Evolutionary conservation across 495 filamentous ascomycete species (phyloP).

Genomic region (Penicillium desertorum): DNA sequence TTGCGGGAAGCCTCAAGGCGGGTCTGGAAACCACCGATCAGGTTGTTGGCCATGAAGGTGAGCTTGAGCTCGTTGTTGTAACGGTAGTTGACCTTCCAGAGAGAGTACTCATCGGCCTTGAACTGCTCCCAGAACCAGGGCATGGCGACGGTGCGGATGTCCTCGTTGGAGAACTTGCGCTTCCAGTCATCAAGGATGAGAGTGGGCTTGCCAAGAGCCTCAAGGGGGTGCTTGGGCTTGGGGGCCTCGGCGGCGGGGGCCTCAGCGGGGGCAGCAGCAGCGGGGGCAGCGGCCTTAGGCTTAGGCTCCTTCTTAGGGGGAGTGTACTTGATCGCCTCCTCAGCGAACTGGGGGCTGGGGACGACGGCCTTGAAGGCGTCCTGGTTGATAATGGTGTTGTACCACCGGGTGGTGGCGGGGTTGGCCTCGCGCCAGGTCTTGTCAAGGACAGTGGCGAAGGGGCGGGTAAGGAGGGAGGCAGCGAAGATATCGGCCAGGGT

Average conservation of each 20-base stretch:
- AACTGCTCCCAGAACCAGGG: conserved; percentile 99
- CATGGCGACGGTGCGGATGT: conserved; percentile 75
- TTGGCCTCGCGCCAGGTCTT: conserved; percentile 56
- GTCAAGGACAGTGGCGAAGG: conserved; percentile 33
- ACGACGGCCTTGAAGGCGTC: conserved; percentile 80
- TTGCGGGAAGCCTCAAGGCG: conserved; percentile 98
- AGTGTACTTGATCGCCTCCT: conserved; percentile 80
- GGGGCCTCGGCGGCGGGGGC: conserved; percentile 66
- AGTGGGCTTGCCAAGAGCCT: conserved; percentile 75
- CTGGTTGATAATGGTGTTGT: conserved; percentile 88
- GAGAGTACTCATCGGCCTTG: conserved; percentile 89
- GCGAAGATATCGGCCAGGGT: conserved; percentile 92
- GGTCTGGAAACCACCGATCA: conserved; percentile 94
- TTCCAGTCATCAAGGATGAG: conserved; percentile 95
- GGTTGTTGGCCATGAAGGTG: conserved; percentile 97
- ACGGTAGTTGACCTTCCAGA: conserved; percentile 93
- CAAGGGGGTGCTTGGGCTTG: conserved; percentile 96
- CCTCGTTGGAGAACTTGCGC: conserved; percentile 96
- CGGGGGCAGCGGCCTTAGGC: conserved; percentile 59
- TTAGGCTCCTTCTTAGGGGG: conserved; percentile 87
- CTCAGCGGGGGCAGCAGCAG: conserved; percentile 59
- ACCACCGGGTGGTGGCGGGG: conserved; percentile 91
- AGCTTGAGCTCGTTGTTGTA: conserved; percentile 97
- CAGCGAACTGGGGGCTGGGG: conserved; percentile 70
- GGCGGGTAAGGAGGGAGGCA: conserved; percentile 59